A percentile compares a stretch with the other conserved stretches of the same genome.
These are phyloP conservation scores for Penicillium pancosmium DNA, from an alignment of 495 filamentous ascomycete species.

Conservation along the genomic window DNA sequence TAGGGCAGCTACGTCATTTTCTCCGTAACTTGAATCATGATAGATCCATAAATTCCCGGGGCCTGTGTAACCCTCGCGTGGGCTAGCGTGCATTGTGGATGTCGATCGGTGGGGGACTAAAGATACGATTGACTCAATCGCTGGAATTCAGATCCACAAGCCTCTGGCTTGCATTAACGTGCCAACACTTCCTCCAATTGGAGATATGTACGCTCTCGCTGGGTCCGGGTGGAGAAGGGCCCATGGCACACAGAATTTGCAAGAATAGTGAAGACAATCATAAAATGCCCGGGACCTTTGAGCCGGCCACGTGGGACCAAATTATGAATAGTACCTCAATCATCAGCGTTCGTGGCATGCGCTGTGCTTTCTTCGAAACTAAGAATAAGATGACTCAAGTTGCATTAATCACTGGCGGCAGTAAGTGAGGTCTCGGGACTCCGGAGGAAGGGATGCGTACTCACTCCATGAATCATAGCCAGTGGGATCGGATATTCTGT, in stretches of 20 bases:
- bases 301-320: background rate
- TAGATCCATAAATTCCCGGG: too few species aligned
- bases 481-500: constrained; percentile 29
- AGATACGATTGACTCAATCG: background rate
- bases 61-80: too few species aligned
- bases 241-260: background rate
- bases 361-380: background rate
- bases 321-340: background rate
- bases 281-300: background rate
- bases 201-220: background rate
- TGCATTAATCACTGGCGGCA: constrained; percentile 20
- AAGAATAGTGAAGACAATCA: background rate
- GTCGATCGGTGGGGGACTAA: background rate
- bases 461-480: constrained; percentile 12
- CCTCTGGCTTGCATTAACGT: background rate
- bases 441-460: background rate
- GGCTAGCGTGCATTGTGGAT: constrained; percentile 2
- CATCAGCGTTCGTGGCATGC: background rate
- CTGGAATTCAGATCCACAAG: background rate
- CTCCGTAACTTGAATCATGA: too few species aligned
- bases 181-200: background rate
- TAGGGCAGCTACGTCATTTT: too few species aligned
- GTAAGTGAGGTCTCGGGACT: constrained; percentile 3
- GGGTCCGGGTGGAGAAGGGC: background rate
- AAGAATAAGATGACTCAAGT: constrained; percentile 9